Conservation (phyloP, 2,329 filamentous ascomycete genomes). For the Xylaria digitata region DNA sequence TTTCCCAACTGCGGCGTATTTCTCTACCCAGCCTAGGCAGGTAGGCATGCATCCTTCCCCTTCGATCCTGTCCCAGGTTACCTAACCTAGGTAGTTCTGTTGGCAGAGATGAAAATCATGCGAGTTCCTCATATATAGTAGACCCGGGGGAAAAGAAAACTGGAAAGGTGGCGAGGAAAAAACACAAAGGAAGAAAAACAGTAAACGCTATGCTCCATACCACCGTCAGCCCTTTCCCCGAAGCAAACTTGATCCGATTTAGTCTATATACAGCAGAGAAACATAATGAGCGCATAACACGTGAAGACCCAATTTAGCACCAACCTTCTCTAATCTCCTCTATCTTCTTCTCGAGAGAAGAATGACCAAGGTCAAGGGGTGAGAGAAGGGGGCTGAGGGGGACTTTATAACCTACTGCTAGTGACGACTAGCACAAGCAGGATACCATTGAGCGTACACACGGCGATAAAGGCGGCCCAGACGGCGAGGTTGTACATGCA, state of each 20-base stretch:
- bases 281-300: not conserved
- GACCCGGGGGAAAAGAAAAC: not conserved
- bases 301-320: not conserved
- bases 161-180: no score
- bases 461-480: constrained; percentile 56
- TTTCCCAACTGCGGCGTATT: not conserved
- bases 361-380: no score
- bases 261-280: constrained; percentile 12
- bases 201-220: constrained; percentile 8
- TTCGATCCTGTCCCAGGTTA: not conserved
- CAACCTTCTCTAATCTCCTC: not conserved
- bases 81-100: not conserved
- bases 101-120: not conserved
- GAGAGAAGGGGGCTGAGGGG: not conserved
- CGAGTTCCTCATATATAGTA: not conserved
- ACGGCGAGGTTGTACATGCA: constrained; percentile 59
- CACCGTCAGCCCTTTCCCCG: constrained; percentile 4
- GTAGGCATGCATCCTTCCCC: not conserved
- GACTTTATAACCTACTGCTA: constrained; percentile 50
- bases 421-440: constrained; percentile 64
- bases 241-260: constrained; percentile 1
- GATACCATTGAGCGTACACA: constrained; percentile 63
- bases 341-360: not conserved
- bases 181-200: not conserved
- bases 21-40: not conserved